These are phyloP conservation scores for Arctostaphylos glauca DNA, from an alignment of 148 eudicot species.

Conservation along the genomic window DNA sequence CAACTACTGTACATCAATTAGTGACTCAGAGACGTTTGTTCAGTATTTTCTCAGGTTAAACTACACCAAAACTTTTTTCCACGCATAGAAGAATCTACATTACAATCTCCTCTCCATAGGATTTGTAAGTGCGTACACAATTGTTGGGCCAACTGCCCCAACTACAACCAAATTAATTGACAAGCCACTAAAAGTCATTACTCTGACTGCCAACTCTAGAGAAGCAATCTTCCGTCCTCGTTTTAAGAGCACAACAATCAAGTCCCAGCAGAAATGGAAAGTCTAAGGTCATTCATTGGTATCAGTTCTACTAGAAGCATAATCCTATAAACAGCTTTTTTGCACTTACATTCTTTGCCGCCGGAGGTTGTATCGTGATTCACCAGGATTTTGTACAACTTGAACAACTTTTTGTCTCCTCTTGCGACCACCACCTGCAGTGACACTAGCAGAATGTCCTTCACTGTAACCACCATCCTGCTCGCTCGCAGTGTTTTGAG, in stretches of 20 bases:
- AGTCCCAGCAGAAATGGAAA: not conserved
- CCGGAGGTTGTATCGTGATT: slow-evolving; percentile 77
- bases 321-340: not conserved
- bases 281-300: not conserved
- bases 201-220: not conserved
- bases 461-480: slow-evolving; percentile 54
- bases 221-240: not conserved
- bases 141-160: not conserved
- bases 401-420: slow-evolving; percentile 58
- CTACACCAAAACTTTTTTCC: not conserved
- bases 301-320: not conserved
- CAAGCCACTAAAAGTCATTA: slow-evolving; percentile 5
- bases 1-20: not conserved
- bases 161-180: not conserved
- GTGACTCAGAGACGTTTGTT: not conserved
- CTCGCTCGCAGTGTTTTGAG: slow-evolving; percentile 53
- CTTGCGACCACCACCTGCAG: slow-evolving; percentile 54
- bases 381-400: slow-evolving; percentile 45
- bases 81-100: not conserved
- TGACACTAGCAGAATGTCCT: slow-evolving; percentile 60
- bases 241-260: not conserved
- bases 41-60: not conserved
- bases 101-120: not conserved
- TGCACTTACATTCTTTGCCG: slow-evolving; percentile 60
- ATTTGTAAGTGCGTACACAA: not conserved